Base-by-base conservation (phyloP, 2,329 filamentous ascomycete species). In the Zymoseptoria crescenta region DNA sequence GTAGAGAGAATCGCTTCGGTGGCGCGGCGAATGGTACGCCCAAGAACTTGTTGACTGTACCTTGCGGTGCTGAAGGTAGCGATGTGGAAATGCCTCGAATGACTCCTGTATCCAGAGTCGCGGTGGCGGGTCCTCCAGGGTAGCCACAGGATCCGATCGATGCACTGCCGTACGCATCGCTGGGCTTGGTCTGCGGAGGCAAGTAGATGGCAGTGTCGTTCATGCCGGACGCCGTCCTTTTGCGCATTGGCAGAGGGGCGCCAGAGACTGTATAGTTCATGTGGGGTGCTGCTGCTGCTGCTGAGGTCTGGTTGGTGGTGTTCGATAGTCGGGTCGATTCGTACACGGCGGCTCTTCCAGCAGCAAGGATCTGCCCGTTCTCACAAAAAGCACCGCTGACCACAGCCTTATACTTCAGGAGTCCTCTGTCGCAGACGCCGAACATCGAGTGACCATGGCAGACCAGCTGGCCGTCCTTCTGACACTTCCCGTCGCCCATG, bases 401-500 rank as follows among this genome's bases (percentile, higher is more conserved):
- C 7, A 78, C 75, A 8, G 64, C 62, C 65, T 75, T 72, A 65
- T 69, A 77, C 19, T 74, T 59, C 1, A 77, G 72, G 1, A 65
- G 59, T 54, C 76, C 76, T 57, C 72, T 70, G 65, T 77, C 75
- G 73, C 76, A 79, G 53, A 78, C 66, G 24, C 75, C 76, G 57
- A 75, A 78, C 52, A 75, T 67, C 10, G 58, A 64, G 2, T 71
- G 54, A 49, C 76, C 75, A 55, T 77, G 77, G 72, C 76, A 78
- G 56, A 71, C 59, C 1, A 73, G 49, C 16, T 56, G 54, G 19
- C 58, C 61, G 10, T 62, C 35, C 8, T 52, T 52, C 10, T 29
- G n/a, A 29, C 51, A 52, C 16, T 24, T 29, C 19, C 51, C 27
- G n/a, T 52, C 35, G 35, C 35, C 35, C 35, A 45, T 45, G 13